Evolutionary conservation across 163 green algal genomes (phyloP).

Genomic region (Prototheca cutis): DNA sequence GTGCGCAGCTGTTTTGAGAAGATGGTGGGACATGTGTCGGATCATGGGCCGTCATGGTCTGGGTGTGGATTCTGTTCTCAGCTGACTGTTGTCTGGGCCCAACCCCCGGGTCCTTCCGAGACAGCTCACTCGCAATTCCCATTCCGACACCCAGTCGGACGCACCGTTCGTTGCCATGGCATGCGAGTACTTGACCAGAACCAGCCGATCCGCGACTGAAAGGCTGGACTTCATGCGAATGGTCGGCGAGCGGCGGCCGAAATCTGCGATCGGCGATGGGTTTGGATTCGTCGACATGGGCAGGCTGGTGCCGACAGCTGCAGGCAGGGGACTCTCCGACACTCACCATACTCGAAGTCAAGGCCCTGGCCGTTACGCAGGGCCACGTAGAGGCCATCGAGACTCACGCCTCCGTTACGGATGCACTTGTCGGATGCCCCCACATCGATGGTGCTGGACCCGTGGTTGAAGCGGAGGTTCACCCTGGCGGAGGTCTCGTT

Average conservation of each 20-base stretch:
- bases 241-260: slow-evolving; percentile 3
- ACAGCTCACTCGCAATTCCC: too few relatives aligned
- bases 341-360: slow-evolving; percentile 1
- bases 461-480: background rate
- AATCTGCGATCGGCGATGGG: background rate
- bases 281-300: background rate
- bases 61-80: too few relatives aligned
- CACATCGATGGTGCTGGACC: slow-evolving; percentile 7
- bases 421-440: background rate
- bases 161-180: slow-evolving; percentile 11
- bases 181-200: slow-evolving; percentile 4
- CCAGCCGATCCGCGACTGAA: slow-evolving; percentile 1
- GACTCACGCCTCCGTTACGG: background rate
- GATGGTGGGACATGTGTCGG: background rate
- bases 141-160: too few relatives aligned
- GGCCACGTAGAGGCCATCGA: background rate
- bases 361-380: background rate
- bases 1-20: background rate
- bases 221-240: slow-evolving; percentile 5
- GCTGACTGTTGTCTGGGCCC: too few relatives aligned
- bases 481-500: background rate
- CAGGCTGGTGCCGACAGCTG: too few relatives aligned
- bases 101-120: too few relatives aligned
- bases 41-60: too few relatives aligned
- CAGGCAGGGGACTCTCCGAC: background rate